phyloP scores from a whole-genome alignment of 2,329 filamentous ascomycete species.

The Fusarium tricinctum region DNA sequence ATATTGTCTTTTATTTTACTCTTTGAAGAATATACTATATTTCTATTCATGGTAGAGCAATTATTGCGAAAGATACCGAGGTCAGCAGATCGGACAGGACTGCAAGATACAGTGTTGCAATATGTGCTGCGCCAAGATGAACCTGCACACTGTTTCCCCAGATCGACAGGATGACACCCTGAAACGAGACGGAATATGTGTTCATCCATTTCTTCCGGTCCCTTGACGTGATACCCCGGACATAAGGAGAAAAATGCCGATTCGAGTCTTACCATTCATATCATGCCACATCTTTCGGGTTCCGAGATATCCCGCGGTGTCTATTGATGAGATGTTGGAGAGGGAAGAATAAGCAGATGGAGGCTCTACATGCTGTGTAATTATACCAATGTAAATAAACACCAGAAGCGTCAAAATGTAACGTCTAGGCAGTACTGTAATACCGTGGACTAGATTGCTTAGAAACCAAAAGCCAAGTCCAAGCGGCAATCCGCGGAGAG shows the following conservation, averaged over 20 bases:
- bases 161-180: slow-evolving; percentile 22
- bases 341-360: neutral
- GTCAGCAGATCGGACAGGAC: slow-evolving; percentile 9
- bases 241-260: slow-evolving; percentile 29
- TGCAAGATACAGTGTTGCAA: neutral
- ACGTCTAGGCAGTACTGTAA: too few relatives aligned
- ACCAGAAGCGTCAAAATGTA: too few relatives aligned
- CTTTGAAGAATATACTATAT: neutral
- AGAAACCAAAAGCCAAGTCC: neutral
- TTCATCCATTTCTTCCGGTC: slow-evolving; percentile 12
- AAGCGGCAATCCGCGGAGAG: slow-evolving; percentile 33
- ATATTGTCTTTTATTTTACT: too few relatives aligned
- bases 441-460: neutral
- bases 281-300: slow-evolving; percentile 23
- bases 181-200: slow-evolving; percentile 19
- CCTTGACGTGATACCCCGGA: slow-evolving; percentile 16
- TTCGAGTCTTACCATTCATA: slow-evolving; percentile 13
- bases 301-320: slow-evolving; percentile 33
- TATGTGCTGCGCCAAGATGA: slow-evolving; percentile 6
- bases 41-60: neutral
- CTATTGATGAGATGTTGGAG: neutral
- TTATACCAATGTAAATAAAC: neutral
- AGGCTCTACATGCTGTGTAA: neutral
- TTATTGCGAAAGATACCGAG: neutral
- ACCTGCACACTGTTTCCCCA: slow-evolving; percentile 25